A percentile compares a stretch with the other conserved stretches of the same genome.
Evolutionary conservation across 768 basidiomycete genomes (phyloP).

Genomic region (Clitopilus passeckerianus): DNA sequence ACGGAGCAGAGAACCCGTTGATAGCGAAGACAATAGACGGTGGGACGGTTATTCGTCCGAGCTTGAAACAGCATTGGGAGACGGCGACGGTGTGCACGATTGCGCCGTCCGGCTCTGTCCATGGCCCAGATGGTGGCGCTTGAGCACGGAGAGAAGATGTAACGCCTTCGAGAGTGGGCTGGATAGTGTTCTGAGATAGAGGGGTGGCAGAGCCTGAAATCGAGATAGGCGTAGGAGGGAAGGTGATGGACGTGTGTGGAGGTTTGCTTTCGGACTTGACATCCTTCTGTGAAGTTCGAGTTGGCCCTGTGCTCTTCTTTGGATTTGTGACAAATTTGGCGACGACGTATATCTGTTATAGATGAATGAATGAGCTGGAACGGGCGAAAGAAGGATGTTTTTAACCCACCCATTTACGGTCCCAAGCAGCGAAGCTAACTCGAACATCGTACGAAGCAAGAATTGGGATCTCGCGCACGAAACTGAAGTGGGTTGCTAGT

Average conservation of each 20-base stretch:
- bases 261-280: background rate
- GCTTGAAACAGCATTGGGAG: slow-evolving; percentile 40
- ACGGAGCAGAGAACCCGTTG: slow-evolving; percentile 28
- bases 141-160: background rate
- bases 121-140: background rate
- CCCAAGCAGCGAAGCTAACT: background rate
- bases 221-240: background rate
- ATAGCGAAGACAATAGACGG: slow-evolving; percentile 34
- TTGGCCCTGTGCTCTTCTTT: background rate
- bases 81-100: slow-evolving; percentile 28
- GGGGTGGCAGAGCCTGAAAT: background rate
- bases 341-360: background rate
- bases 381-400: background rate
- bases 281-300: background rate
- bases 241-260: background rate
- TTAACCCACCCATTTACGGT: background rate
- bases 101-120: background rate
- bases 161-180: background rate
- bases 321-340: background rate
- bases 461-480: slow-evolving; percentile 1
- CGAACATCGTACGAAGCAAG: background rate
- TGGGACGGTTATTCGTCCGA: slow-evolving; percentile 43
- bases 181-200: background rate
- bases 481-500: background rate
- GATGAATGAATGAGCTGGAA: background rate